Conservation (phyloP, 139 green algal genomes). For the Medakamo hakoo region DNA sequence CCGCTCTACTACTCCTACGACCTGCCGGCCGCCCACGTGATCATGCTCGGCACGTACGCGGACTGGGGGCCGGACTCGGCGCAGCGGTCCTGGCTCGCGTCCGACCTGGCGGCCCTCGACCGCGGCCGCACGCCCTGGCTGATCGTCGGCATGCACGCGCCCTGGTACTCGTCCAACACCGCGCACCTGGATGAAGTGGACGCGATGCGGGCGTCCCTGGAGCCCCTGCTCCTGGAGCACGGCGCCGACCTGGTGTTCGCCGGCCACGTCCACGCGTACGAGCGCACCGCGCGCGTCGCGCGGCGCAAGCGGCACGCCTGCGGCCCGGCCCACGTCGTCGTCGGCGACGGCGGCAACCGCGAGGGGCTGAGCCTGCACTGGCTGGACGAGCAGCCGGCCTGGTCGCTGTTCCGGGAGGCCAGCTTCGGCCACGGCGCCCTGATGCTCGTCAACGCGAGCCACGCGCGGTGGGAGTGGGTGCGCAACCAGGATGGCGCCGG, state of each 20-base stretch:
- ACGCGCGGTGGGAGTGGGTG: conserved; percentile 34
- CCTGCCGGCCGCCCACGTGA: conserved; percentile 30
- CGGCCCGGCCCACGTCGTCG: conserved; percentile 38
- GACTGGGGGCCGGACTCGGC: conserved; percentile 15
- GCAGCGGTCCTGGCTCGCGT: conserved; percentile 49
- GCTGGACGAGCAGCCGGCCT: conserved; percentile 28
- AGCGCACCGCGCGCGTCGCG: conserved; percentile 30
- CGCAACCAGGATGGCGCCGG: conserved; percentile 35
- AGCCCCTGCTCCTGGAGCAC: conserved; percentile 36
- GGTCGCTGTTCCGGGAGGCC: conserved; percentile 38
- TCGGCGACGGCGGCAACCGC: conserved; percentile 66
- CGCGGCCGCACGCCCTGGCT: conserved; percentile 53
- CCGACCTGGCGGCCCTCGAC: conserved; percentile 47
- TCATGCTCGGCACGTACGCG: conserved; percentile 48
- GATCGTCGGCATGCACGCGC: conserved; percentile 50
- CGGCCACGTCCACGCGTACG: conserved; percentile 65
- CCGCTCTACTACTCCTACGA: conserved; percentile 53
- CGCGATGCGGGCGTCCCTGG: conserved; percentile 36
- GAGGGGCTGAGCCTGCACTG: conserved; percentile 37
- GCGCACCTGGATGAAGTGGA: conserved; percentile 45
- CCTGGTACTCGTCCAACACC: conserved; percentile 61
- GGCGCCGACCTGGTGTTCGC: conserved; percentile 53
- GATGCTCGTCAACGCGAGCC: conserved; percentile 38
- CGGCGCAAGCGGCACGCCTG: conserved; percentile 18
- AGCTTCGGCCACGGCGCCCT: conserved; percentile 48